Evolutionary conservation across 2,329 filamentous ascomycete species (phyloP).

Genomic region (Talaromyces sp.): DNA sequence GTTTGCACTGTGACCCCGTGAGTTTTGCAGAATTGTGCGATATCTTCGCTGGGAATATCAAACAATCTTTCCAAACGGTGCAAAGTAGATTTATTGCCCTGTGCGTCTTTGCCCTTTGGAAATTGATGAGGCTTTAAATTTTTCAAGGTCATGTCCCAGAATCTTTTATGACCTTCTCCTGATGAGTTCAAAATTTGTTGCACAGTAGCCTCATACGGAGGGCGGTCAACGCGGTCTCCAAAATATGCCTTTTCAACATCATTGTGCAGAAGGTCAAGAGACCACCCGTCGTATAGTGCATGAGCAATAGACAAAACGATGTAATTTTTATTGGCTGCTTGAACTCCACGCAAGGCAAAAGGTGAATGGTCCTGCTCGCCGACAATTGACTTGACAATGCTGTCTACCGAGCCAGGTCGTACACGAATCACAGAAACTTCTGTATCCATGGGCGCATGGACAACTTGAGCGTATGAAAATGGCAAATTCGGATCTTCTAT

Average conservation of each 20-base stretch:
- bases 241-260: slow-evolving; percentile 64
- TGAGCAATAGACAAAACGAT: slow-evolving; percentile 71
- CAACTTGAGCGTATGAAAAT: slow-evolving; percentile 51
- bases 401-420: slow-evolving; percentile 15
- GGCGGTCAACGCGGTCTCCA: slow-evolving; percentile 36
- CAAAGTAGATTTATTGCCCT: slow-evolving; percentile 12
- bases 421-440: slow-evolving; percentile 28
- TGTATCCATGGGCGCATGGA: slow-evolving; percentile 29
- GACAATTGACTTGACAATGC: slow-evolving; percentile 9
- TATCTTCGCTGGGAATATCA: slow-evolving; percentile 29
- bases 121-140: slow-evolving; percentile 42
- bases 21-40: slow-evolving; percentile 58
- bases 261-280: slow-evolving; percentile 65
- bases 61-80: slow-evolving; percentile 22
- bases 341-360: slow-evolving; percentile 31
- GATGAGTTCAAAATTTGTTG: slow-evolving; percentile 46
- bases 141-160: slow-evolving; percentile 67
- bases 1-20: slow-evolving; percentile 68
- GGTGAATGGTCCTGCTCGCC: slow-evolving; percentile 21
- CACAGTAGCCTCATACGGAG: slow-evolving; percentile 50
- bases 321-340: slow-evolving; percentile 29
- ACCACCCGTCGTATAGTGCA: slow-evolving; percentile 86
- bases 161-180: slow-evolving; percentile 47
- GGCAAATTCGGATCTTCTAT: slow-evolving; percentile 56
- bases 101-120: slow-evolving; percentile 20